These are phyloP conservation scores for Clausena lansium DNA, from an alignment of 345 rosid species.

Conservation along the genomic window DNA sequence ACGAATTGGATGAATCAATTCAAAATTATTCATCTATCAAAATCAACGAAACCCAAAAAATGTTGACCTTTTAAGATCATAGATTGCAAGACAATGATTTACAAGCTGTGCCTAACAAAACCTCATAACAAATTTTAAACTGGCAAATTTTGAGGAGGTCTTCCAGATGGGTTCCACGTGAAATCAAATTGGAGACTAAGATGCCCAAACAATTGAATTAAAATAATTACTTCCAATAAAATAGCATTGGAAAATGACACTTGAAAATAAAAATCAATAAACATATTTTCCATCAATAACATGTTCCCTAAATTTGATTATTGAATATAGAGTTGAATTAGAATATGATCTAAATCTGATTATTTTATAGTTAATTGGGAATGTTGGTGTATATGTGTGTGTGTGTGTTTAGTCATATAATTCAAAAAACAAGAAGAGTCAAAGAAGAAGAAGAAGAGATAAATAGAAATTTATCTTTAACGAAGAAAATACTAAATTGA, in stretches of 20 bases:
- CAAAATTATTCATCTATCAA: not conserved
- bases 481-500: too few species aligned
- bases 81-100: not conserved
- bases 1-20: not conserved
- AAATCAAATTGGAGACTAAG: not conserved
- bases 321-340: not conserved
- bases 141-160: not conserved
- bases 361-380: not conserved
- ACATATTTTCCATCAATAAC: not conserved
- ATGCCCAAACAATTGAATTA: not conserved
- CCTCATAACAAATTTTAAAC: not conserved
- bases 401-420: too few species aligned
- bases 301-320: not conserved
- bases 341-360: not conserved
- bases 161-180: conserved; percentile 9
- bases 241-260: not conserved
- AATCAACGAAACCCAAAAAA: not conserved
- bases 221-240: not conserved
- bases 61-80: not conserved
- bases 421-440: too few species aligned
- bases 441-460: too few species aligned
- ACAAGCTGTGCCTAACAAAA: not conserved
- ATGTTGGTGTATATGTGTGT: conserved; percentile 1
- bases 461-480: too few species aligned
- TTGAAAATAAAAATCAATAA: not conserved